phyloP scores from a whole-genome alignment of 2,329 filamentous ascomycete species.

The Sclerotinia nivalis region DNA sequence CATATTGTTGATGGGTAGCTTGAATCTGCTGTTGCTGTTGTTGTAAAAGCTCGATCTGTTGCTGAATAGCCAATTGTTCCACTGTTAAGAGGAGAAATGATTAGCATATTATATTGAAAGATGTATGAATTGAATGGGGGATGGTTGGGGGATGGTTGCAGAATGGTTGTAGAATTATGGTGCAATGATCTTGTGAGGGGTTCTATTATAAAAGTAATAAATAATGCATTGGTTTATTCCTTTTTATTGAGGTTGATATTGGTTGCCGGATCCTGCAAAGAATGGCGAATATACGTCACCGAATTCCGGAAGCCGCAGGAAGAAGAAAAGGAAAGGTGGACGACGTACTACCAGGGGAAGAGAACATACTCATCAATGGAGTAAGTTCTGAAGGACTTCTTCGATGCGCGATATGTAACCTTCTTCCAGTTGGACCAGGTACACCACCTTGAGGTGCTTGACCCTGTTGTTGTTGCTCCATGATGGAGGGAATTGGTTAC shows the following conservation, averaged over 20 bases:
- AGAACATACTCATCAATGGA: conserved; percentile 91
- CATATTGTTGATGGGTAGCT: conserved; percentile 94
- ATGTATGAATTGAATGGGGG: too few species aligned
- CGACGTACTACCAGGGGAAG: conserved; percentile 59
- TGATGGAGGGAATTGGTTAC: conserved; percentile 46
- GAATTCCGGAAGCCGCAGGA: conserved; percentile 18
- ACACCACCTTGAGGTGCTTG: conserved; percentile 52
- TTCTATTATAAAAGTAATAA: not conserved
- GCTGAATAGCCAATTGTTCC: conserved; percentile 96
- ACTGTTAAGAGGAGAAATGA: conserved; percentile 53
- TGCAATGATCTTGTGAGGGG: conserved; percentile 26
- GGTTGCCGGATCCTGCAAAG: not conserved
- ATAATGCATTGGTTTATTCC: conserved; percentile 5
- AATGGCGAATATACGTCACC: conserved; percentile 36
- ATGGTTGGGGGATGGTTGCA: not conserved
- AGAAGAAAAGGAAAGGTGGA: conserved; percentile 23
- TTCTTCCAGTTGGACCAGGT: conserved; percentile 77
- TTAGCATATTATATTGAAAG: conserved; percentile 5
- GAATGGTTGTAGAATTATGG: too few species aligned
- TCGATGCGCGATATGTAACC: conserved; percentile 95
- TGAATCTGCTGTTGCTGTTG: conserved; percentile 98
- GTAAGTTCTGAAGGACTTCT: conserved; percentile 97
- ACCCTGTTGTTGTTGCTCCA: conserved; percentile 43
- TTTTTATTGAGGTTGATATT: not conserved
- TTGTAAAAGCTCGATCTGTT: conserved; percentile 96